These are phyloP conservation scores for Neurospora cerealis DNA, from an alignment of 495 filamentous ascomycete species.

Conservation along the genomic window DNA sequence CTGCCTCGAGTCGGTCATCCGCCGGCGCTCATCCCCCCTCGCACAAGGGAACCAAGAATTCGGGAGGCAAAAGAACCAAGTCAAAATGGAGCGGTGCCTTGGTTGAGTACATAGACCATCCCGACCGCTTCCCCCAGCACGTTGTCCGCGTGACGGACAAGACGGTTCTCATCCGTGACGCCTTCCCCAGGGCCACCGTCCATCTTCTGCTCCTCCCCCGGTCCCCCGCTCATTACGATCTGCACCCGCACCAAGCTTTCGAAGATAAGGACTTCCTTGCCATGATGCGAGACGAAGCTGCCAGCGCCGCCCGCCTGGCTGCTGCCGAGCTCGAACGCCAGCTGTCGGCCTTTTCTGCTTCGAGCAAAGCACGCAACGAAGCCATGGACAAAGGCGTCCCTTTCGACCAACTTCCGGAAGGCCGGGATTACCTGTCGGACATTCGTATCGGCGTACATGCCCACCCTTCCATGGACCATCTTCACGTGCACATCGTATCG, in stretches of 20 bases:
- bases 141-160: conserved; percentile 61
- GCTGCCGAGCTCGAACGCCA: conserved; percentile 66
- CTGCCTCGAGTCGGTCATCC: background rate
- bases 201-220: conserved; percentile 85
- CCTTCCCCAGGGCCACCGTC: conserved; percentile 73
- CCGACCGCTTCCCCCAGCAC: conserved; percentile 48
- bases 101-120: conserved; percentile 59
- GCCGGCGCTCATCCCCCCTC: conserved; percentile 4
- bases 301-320: conserved; percentile 51
- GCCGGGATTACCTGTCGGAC: conserved; percentile 71
- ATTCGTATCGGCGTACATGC: conserved; percentile 75
- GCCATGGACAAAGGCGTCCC: conserved; percentile 29
- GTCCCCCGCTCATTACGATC: conserved; percentile 44
- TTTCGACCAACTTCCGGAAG: conserved; percentile 47
- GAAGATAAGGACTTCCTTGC: conserved; percentile 59
- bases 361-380: conserved; percentile 45
- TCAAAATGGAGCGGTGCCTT: conserved; percentile 52
- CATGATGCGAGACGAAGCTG: conserved; percentile 49
- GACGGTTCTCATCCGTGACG: conserved; percentile 75
- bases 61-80: conserved; percentile 20
- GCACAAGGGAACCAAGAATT: conserved; percentile 7
- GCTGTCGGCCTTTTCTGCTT: conserved; percentile 52
- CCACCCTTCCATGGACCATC: conserved; percentile 80
- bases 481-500: conserved; percentile 84
- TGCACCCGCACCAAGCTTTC: conserved; percentile 75